Evolutionary conservation across 2,329 filamentous ascomycete species (phyloP).

Genomic region (Verticillium isaacii): DNA sequence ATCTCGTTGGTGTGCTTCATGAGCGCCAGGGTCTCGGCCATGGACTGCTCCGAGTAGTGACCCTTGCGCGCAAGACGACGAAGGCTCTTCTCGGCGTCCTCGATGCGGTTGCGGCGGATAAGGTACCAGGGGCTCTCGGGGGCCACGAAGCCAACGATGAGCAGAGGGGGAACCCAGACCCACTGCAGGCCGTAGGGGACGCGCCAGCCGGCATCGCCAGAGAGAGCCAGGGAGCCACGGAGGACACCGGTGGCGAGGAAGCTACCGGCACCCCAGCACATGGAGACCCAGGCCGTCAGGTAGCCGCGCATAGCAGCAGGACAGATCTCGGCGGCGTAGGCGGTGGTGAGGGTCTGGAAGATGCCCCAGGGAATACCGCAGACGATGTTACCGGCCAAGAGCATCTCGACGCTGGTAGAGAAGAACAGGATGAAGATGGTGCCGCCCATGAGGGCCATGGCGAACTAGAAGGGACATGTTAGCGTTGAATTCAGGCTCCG

Average conservation of each 20-base stretch:
- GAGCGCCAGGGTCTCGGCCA: constrained; percentile 31
- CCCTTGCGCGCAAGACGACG: constrained; percentile 20
- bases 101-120: constrained; percentile 33
- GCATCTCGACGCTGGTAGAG: constrained; percentile 22
- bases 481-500: not conserved
- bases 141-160: constrained; percentile 37
- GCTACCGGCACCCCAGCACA: constrained; percentile 34
- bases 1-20: constrained; percentile 33
- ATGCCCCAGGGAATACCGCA: constrained; percentile 25
- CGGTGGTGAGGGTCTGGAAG: constrained; percentile 29
- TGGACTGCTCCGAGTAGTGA: constrained; percentile 31
- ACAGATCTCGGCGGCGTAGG: constrained; percentile 32
- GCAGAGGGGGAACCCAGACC: constrained; percentile 41
- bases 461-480: constrained; percentile 7
- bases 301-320: constrained; percentile 34
- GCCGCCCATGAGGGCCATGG: constrained; percentile 24
- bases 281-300: constrained; percentile 31
- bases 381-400: constrained; percentile 21
- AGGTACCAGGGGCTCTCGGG: constrained; percentile 48
- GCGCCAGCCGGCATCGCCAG: constrained; percentile 10
- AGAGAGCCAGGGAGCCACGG: constrained; percentile 16
- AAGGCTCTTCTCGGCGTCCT: constrained; percentile 36
- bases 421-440: constrained; percentile 35
- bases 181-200: constrained; percentile 41
- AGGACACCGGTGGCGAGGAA: constrained; percentile 29